Evolutionary conservation across 2,329 filamentous ascomycete species (phyloP), one percentile per base, ranked within the genome.

Genomic region (Phialocephala sp.): DNA sequence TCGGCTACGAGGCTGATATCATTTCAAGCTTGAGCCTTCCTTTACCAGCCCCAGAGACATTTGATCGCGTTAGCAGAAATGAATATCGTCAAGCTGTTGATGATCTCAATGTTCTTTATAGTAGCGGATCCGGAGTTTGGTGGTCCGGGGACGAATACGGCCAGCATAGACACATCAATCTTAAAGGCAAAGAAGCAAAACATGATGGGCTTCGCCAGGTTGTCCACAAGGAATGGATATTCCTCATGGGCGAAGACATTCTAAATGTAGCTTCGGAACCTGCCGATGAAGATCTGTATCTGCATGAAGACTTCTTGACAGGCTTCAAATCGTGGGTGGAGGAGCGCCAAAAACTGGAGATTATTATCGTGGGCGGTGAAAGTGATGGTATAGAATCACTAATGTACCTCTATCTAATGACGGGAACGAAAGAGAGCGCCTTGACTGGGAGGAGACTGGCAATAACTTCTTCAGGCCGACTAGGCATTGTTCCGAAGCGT

Each of bases 131-230:
- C 11, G 50, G 50, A 35, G 54, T 57, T 9, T 63, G 60, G 60
- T 63, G 52, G 54, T 63, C 60, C 2, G 60, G 60, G 9, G 54
- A 63, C 22, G 60, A 63, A 15, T 18, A 58, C 5, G 60, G 60
- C 5, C 37, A 39, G 22, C 35, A 63, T 39, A 20, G 41, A 18
- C 52, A 63, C 18, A 37, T 63, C n/a, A 24, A 58, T n/a, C 22
- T 63, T 4, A 18, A 37, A 22, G 54, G 39, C 35, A 57, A 32
- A 8, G 60, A 63, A 39, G 39, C 22, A 47, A 8, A 36, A 39
- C 60, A 63, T n/a, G 39, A 63, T 12, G n/a, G 27, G 8, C 36
- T 63, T 24, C 45, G 60, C 20, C 32, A 50, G 37, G 37, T 24
- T 2, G 14, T 63, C 15, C 27, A 36, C 37, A 12, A 54, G 11